phyloP scores from a whole-genome alignment of 2,329 filamentous ascomycete genomes.

The Cladorrhinum sp. region DNA sequence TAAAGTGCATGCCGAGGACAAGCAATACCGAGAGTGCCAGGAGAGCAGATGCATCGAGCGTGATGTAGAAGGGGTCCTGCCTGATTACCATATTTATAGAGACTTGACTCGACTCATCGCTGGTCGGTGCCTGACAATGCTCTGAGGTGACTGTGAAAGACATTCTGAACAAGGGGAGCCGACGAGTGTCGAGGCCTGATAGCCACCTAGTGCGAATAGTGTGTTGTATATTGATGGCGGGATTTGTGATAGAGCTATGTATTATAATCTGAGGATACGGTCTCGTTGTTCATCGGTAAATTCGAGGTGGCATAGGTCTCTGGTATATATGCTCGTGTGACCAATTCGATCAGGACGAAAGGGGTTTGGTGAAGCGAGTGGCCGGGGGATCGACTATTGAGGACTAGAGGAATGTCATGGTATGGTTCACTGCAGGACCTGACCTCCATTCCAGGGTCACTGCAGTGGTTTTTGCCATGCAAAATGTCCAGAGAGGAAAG shows the following conservation, averaged over 20 bases:
- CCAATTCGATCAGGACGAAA: not conserved
- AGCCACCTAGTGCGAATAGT: not conserved
- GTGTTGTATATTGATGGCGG: not conserved
- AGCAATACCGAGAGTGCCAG: conserved; percentile 44
- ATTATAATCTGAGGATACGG: not conserved
- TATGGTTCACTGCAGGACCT: not conserved
- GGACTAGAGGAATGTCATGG: not conserved
- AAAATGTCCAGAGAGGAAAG: not conserved
- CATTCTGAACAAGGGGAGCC: conserved; percentile 15
- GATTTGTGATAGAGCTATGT: not conserved
- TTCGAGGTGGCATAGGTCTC: not conserved
- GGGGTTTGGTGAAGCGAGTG: not conserved
- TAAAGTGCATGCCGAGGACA: conserved; percentile 50
- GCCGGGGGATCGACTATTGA: not conserved
- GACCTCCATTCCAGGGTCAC: not conserved
- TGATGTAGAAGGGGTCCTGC: conserved; percentile 51
- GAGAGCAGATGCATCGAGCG: conserved; percentile 50
- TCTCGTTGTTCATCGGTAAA: not conserved
- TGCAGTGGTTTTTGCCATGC: not conserved
- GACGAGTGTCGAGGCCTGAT: not conserved
- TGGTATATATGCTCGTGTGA: not conserved
- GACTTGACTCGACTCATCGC: conserved; percentile 22
- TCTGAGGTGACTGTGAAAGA: conserved; percentile 26
- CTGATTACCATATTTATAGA: conserved; percentile 44
- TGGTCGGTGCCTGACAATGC: conserved; percentile 11